phyloP scores from a whole-genome alignment of 495 filamentous ascomycete species.

The Lasiosphaeria hispida region DNA sequence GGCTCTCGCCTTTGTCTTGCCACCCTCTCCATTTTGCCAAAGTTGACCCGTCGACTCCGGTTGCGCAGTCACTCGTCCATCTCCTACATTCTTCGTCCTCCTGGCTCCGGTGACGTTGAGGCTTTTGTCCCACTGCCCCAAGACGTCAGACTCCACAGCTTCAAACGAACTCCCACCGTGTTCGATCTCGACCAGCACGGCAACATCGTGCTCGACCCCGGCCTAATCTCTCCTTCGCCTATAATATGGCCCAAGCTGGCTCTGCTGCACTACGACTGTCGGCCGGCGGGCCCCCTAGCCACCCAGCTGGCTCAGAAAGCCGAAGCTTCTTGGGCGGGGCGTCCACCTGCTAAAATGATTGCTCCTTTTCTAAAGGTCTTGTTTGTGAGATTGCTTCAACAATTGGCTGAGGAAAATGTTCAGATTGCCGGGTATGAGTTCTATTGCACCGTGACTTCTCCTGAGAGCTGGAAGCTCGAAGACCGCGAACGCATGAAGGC shows the following conservation, averaged over 20 bases:
- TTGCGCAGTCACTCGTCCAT: neutral
- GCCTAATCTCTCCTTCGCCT: neutral
- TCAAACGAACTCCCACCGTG: neutral
- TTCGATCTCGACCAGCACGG: neutral
- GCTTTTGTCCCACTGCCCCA: neutral
- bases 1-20: neutral
- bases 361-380: conserved; percentile 1
- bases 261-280: neutral
- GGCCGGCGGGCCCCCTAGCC: neutral
- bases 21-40: too few species aligned
- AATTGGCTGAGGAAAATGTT: neutral
- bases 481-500: conserved; percentile 1
- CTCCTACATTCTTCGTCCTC: too few species aligned
- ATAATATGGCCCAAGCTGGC: neutral
- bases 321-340: neutral
- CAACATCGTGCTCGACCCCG: neutral
- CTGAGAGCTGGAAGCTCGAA: neutral
- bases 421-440: neutral
- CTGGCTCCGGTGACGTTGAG: too few species aligned
- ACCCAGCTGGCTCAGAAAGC: neutral
- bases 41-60: too few species aligned
- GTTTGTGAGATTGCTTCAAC: neutral
- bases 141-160: neutral
- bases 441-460: neutral
- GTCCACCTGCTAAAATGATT: neutral